phyloP scores from a whole-genome alignment of 202 grass and related monocot genomes.

The Zizania palustris region DNA sequence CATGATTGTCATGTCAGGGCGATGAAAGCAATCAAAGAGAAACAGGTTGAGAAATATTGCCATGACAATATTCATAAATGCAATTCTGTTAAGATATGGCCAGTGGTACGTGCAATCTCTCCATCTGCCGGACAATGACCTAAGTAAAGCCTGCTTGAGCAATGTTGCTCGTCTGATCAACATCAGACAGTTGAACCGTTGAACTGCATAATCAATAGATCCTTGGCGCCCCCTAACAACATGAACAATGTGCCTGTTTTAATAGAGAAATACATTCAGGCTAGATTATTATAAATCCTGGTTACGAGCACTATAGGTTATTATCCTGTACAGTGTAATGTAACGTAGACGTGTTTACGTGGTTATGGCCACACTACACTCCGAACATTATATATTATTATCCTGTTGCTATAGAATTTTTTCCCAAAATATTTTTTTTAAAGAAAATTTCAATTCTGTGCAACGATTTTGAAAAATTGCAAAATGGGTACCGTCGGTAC shows the following conservation, averaged over 20 bases:
- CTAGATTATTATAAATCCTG: not conserved
- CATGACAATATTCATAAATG: not conserved
- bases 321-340: not conserved
- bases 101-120: not conserved
- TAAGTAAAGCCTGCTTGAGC: not conserved
- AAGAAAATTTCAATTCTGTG: no score
- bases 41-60: not conserved
- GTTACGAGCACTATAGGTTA: no score
- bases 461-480: no score
- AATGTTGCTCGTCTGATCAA: not conserved
- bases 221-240: not conserved
- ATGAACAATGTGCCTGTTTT: not conserved
- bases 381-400: no score
- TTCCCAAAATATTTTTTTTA: no score
- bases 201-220: constrained; percentile 7
- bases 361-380: no score
- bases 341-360: not conserved
- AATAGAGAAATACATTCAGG: no score
- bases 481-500: no score
- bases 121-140: not conserved
- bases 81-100: not conserved
- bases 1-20: no score
- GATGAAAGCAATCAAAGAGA: not conserved
- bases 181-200: constrained; percentile 1
- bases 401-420: no score